Base-by-base conservation (phyloP, 2,329 filamentous ascomycete genomes). In the Exophiala xenobiotica region DNA sequence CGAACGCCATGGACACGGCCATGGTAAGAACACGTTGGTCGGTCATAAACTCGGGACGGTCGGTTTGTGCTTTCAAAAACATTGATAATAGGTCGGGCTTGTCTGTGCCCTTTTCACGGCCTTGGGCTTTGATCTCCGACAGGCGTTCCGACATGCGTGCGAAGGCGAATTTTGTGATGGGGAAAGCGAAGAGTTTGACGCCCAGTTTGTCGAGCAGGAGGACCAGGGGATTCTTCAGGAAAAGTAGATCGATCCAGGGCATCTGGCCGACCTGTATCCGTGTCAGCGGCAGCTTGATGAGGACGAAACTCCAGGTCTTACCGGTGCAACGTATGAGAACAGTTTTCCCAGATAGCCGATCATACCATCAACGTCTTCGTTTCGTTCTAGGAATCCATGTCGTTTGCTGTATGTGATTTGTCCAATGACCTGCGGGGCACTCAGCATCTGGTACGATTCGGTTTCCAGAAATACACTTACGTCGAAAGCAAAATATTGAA, bases 161-260 rank as follows among this genome's bases (percentile, higher is more conserved):
- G 49, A 81, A 77, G 0, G 86, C 87, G 64, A 90, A 90, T n/a
- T 75, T 75, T 6, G 86, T 86, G 0, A 89, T 83, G 1, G 86
- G 83, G 64, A 88, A 87, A 5, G 86, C 83, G 7, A 80, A 80
- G 63, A 87, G 85, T 56, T 81, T 75, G 56, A 89, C 64, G 2
- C 86, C 85, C 70, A 79, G 82, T 62, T 82, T 80, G 14, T 86
- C 83, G 3, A 86, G 75, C 46, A 84, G 78, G 8, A 89, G 78
- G 58, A 61, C 50, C 9, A 62, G 26, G 3, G 60, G 60, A 40
- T 61, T 62, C 47, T 62, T 62, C 44, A 62, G 26, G 46, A 62
- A 55, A 4, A 62, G 44, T 1, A 59, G 54, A 43, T 62, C 60
- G 14, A 62, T 53, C 51, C 54, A 62, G 12, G 60, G 60, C 26